Evolutionary conservation across 2,329 filamentous ascomycete genomes (phyloP).

Genomic region (Trichoderma koningii): DNA sequence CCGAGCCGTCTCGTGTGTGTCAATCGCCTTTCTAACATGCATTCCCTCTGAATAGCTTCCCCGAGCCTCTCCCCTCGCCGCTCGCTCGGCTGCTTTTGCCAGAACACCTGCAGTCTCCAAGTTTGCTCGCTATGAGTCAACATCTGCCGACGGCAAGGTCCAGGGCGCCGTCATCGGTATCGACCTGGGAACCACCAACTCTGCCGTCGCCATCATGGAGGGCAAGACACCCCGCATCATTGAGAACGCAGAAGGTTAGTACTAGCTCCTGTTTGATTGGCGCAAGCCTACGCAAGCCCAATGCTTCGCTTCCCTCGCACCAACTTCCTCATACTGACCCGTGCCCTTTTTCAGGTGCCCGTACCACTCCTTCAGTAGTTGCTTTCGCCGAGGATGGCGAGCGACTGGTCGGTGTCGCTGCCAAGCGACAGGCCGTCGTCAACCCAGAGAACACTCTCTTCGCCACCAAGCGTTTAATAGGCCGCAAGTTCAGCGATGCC

Average conservation of each 20-base stretch:
- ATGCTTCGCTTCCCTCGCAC: neutral
- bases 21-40: conserved; percentile 30
- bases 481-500: conserved; percentile 89
- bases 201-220: conserved; percentile 96
- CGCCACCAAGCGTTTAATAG: conserved; percentile 97
- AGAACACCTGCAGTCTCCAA: conserved; percentile 71
- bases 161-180: conserved; percentile 97
- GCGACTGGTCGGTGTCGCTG: conserved; percentile 93
- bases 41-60: conserved; percentile 62
- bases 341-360: conserved; percentile 38
- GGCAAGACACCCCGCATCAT: conserved; percentile 94
- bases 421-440: conserved; percentile 96
- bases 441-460: conserved; percentile 99
- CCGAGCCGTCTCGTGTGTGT: neutral
- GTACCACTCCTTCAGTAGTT: conserved; percentile 72
- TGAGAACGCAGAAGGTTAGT: conserved; percentile 88
- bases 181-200: conserved; percentile 97
- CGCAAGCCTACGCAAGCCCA: neutral
- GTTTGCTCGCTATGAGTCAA: conserved; percentile 77
- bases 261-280: too few relatives aligned
- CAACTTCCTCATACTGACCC: neutral
- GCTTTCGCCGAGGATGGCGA: conserved; percentile 95
- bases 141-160: conserved; percentile 68
- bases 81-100: conserved; percentile 66
- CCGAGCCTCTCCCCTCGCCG: conserved; percentile 68